Evolutionary conservation across 805 yeast species (phyloP).

Genomic region (Suhomyces xylopsoci): DNA sequence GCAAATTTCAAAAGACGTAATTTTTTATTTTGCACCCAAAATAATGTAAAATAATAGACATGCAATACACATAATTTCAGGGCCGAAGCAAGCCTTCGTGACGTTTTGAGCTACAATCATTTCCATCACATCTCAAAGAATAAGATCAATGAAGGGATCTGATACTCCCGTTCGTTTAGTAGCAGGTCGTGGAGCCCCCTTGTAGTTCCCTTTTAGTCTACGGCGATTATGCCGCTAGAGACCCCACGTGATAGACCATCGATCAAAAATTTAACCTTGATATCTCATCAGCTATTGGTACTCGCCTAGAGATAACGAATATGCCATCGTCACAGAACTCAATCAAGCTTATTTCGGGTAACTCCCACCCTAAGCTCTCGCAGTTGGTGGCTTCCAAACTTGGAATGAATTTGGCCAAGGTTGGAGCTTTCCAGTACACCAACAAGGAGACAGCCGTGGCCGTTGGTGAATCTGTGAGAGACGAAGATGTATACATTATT

Average conservation of each 20-base stretch:
- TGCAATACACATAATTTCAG: not conserved
- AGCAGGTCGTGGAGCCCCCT: no score
- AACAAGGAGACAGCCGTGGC: slow-evolving; percentile 85
- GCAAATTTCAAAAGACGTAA: no score
- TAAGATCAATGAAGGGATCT: no score
- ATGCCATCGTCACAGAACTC: slow-evolving; percentile 37
- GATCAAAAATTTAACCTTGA: not conserved
- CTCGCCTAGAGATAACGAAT: not conserved
- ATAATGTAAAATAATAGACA: not conserved
- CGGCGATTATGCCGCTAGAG: not conserved
- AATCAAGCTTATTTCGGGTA: slow-evolving; percentile 54
- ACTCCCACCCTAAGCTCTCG: slow-evolving; percentile 86
- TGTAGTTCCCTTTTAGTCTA: no score
- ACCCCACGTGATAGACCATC: slow-evolving; percentile 5
- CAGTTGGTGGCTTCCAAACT: slow-evolving; percentile 62
- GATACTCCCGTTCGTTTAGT: no score
- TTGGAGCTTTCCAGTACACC: slow-evolving; percentile 80
- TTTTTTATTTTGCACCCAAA: not conserved
- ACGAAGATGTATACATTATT: slow-evolving; percentile 81
- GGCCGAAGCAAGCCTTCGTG: not conserved
- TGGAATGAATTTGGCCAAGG: slow-evolving; percentile 65
- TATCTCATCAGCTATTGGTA: not conserved
- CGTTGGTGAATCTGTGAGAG: slow-evolving; percentile 84
- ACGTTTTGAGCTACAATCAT: no score
- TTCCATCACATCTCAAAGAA: not conserved